phyloP scores from a whole-genome alignment of 2,329 filamentous ascomycete species.

The Aspergillus pseudoviridinutans region DNA sequence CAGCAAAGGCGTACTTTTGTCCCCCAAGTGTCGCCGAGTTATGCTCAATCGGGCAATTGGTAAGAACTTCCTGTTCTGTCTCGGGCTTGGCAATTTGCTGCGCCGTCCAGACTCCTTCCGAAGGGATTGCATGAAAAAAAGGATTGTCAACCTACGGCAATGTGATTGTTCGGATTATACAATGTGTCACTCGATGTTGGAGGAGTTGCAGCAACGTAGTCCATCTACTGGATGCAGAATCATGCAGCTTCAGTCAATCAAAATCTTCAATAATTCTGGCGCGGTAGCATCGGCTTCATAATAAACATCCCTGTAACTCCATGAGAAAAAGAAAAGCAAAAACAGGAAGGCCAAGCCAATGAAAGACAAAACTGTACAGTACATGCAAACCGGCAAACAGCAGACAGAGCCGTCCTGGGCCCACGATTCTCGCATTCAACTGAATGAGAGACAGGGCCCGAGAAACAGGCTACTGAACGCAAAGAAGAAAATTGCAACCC shows the following conservation, averaged over 20 bases:
- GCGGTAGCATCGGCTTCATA: background rate
- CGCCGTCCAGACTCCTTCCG: too few relatives aligned
- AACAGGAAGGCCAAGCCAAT: background rate
- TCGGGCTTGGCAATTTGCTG: background rate
- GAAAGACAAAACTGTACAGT: background rate
- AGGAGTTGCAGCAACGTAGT: background rate
- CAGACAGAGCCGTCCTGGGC: background rate
- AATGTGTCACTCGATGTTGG: too few relatives aligned
- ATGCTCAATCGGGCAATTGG: background rate
- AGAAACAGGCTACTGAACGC: background rate
- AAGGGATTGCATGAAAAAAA: too few relatives aligned
- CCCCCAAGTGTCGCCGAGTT: background rate
- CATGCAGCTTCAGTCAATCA: background rate
- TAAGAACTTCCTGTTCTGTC: background rate
- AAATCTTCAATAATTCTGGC: background rate
- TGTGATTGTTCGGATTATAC: too few relatives aligned
- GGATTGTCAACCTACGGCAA: too few relatives aligned
- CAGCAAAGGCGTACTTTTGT: background rate
- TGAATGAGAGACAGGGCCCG: background rate
- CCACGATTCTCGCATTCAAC: background rate
- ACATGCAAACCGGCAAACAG: background rate
- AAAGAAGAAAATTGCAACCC: background rate
- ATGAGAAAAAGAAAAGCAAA: background rate
- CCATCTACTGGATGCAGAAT: background rate
- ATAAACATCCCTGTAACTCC: background rate